Evolutionary conservation across 2,329 filamentous ascomycete genomes (phyloP), one percentile per base, ranked within the genome.

Genomic region (Ophiosphaerella korrae): DNA sequence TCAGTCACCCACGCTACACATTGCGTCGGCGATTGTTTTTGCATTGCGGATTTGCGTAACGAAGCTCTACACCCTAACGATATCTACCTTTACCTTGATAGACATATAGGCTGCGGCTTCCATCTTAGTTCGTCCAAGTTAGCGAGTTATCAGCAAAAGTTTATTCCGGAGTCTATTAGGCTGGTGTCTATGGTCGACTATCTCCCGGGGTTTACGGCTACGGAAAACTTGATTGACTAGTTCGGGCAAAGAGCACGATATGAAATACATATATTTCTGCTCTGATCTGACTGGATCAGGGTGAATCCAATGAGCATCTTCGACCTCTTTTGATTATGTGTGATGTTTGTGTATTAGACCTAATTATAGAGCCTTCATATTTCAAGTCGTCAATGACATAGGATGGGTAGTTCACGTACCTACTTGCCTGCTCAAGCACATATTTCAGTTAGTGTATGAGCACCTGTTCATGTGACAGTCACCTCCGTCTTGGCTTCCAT

Each of bases 81-180:
- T 52, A 66, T 64, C 58, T 64, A 63, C 63, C 61, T 64, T 63
- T 57, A 62, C 50, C 57, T 50, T 65, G 64, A 66, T 68, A 65
- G 64, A 64, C 53, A 63, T 64, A 55, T 58, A 56, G 60, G 57
- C 58, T 54, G 53, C 54, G 57, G 55, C 55, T 68, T 64, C 53
- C 60, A 61, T 59, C 58, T 64, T 70, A 61, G 58, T 67, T 63
- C 62, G 58, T 58, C 62, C 56, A 46, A 62, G 55, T 62, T 62
- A 55, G 55, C 46, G 47, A 53, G 53, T 58, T 58, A 44, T 53
- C 55, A 45, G 66, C 60, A 69, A 68, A 69, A 70, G 66, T 68
- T 57, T 57, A 63, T 64, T 53, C 57, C 29, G 63, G 64, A 67
- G 63, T 71, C 62, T 60, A 56, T 62, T 45, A 56, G 64, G 59